Conservation (phyloP, 345 rosid species). For the Hibiscus syriacus region DNA sequence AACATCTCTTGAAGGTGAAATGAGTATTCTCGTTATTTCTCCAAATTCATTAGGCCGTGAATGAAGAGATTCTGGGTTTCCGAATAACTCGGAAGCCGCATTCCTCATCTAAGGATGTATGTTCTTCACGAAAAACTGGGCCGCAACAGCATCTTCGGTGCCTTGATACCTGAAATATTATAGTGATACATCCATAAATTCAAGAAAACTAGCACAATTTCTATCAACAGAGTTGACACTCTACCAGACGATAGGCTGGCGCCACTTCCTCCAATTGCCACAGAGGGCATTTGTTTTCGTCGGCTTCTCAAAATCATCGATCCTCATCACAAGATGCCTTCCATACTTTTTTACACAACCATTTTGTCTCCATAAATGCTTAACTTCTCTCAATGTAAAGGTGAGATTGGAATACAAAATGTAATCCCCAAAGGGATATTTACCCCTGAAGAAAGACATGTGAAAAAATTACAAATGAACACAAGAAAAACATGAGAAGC, state of each 20-base stretch:
- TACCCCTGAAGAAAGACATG: conserved; percentile 49
- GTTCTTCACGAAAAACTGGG: conserved; percentile 91
- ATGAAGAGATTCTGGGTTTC: conserved; percentile 44
- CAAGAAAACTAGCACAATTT: conserved; percentile 3
- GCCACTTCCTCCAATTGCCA: conserved; percentile 89
- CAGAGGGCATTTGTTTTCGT: conserved; percentile 67
- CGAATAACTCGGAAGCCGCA: conserved; percentile 67
- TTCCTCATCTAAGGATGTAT: conserved; percentile 69
- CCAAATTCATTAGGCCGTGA: conserved; percentile 82
- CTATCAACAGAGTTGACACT: conserved; percentile 10
- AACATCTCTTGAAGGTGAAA: conserved; percentile 77
- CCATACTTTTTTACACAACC: conserved; percentile 53
- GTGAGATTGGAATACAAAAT: conserved; percentile 67
- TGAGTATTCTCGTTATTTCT: conserved; percentile 73
- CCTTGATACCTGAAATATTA: conserved; percentile 68
- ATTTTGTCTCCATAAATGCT: conserved; percentile 83
- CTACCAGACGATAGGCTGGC: conserved; percentile 84
- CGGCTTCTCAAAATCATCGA: conserved; percentile 93
- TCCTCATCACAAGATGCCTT: conserved; percentile 70
- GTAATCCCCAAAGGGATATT: conserved; percentile 88
- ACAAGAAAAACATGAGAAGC: conserved; percentile 12
- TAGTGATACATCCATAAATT: neutral
- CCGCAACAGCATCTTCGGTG: conserved; percentile 90
- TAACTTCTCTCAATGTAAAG: conserved; percentile 73
- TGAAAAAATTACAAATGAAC: conserved; percentile 19